Evolutionary conservation across 1,284 basidiomycete genomes (phyloP), one percentile per base, ranked within the genome.

Genomic region (Trichosporon faecale): DNA sequence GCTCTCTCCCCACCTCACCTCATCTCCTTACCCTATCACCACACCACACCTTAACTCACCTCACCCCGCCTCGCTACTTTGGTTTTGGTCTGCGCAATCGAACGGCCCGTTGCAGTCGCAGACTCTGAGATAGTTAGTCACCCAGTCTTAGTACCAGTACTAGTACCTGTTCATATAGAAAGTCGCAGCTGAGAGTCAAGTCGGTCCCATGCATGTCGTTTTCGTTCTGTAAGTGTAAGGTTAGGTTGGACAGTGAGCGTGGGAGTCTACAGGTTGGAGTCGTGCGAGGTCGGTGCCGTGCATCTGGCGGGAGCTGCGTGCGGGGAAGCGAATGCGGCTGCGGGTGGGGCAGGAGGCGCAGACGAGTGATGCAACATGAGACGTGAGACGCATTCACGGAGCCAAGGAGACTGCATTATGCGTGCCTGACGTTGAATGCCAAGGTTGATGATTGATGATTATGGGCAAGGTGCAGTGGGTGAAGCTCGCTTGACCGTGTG

Each of bases 171-270:
- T 52, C 49, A 52, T 52, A 52, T 52, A 52, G 49, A 52, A 52
- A 52, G 49, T 52, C 23, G n/a, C n/a, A 52, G 21, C 49, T 23
- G 3, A 9, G 21, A 25, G 21, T 25, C 49, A 23, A 21, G 49
- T 52, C 49, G 49, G 49, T 52, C 49, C 40, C 49, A 52, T 52
- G 49, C 49, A 52, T 52, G 49, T 52, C 49, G 49, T 52, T 52
- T 46, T 52, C 49, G 49, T 52, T 49, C 49, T 52, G 49, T 52
- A 52, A 46, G 18, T n/a, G 16, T 21, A 46, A 52, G 49, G 49
- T 52, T 52, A 12, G 49, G 46, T 49, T 49, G 5, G n/a, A 5
- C n/a, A 21, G 40, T 44, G 40, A 14, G 21, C 49, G 49, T 52
- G 49, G 49, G 49, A 52, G 49, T 21, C 11, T 4, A 21, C 6